Percentiles rank a stretch among this genome's conserved stretches.
Evolutionary conservation across 305 asterid genomes (phyloP).

Genomic region (Fraxinus baroniana): DNA sequence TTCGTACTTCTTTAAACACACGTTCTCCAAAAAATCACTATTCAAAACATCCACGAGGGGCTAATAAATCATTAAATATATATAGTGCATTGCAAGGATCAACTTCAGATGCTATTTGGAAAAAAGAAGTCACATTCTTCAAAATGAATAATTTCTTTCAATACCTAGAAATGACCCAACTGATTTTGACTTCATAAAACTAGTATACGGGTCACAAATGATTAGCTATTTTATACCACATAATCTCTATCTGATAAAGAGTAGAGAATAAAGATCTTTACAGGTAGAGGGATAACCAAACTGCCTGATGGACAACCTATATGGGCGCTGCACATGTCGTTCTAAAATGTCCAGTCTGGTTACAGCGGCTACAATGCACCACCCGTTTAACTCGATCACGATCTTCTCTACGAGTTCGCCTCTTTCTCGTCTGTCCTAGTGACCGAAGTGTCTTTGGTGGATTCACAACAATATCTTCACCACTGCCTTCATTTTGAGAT

Average conservation of each 20-base stretch:
- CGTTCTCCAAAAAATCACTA: too few species aligned
- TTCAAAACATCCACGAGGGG: too few species aligned
- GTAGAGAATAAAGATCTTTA: neutral
- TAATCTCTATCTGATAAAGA: neutral
- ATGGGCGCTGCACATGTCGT: constrained; percentile 65
- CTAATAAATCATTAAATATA: too few species aligned
- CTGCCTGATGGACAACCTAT: constrained; percentile 11
- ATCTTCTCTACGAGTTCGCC: constrained; percentile 44
- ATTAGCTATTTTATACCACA: neutral
- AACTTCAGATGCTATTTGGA: neutral
- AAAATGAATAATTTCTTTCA: neutral
- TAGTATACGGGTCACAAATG: neutral
- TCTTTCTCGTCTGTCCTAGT: constrained; percentile 52
- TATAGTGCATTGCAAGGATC: neutral
- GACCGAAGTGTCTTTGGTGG: constrained; percentile 59
- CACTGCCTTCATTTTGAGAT: constrained; percentile 20
- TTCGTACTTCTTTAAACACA: too few species aligned
- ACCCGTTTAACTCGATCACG: constrained; percentile 41
- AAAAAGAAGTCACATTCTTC: neutral
- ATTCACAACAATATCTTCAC: constrained; percentile 40
- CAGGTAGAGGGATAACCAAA: neutral
- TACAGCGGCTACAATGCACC: constrained; percentile 53
- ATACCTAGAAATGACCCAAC: neutral
- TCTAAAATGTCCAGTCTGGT: constrained; percentile 53
- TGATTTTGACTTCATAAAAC: neutral